phyloP scores from a whole-genome alignment of 176 grass and related monocot species.

The Tuctoria greenei region DNA sequence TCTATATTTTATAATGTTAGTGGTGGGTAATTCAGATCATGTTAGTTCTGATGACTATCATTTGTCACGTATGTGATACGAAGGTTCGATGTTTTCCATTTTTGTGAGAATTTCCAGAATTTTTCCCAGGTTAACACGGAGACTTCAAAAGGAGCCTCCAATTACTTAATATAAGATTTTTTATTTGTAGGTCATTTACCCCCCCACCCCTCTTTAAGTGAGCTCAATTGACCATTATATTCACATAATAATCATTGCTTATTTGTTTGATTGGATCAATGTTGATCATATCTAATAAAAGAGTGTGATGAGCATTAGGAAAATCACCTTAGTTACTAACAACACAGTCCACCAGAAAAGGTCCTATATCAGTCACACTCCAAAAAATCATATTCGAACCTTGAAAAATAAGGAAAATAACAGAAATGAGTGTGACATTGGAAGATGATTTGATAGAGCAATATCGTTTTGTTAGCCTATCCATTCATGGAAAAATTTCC shows the following conservation, averaged over 20 bases:
- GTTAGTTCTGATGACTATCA: no score
- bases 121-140: no score
- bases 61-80: no score
- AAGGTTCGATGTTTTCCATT: no score
- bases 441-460: background rate
- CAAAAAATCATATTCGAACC: conserved; percentile 29
- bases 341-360: background rate
- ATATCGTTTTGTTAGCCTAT: conserved; percentile 37
- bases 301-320: background rate
- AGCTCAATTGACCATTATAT: background rate
- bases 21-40: no score
- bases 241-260: background rate
- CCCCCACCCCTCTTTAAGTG: background rate
- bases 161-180: no score
- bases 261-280: background rate
- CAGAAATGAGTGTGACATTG: conserved; percentile 32
- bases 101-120: no score
- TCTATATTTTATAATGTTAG: no score
- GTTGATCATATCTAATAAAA: background rate
- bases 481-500: conserved; percentile 25
- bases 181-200: background rate
- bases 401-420: conserved; percentile 52
- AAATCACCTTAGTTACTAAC: background rate
- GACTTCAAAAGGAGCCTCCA: no score
- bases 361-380: background rate